These are phyloP conservation scores for Podospora australis DNA, from an alignment of 495 filamentous ascomycete genomes.

Conservation along the genomic window DNA sequence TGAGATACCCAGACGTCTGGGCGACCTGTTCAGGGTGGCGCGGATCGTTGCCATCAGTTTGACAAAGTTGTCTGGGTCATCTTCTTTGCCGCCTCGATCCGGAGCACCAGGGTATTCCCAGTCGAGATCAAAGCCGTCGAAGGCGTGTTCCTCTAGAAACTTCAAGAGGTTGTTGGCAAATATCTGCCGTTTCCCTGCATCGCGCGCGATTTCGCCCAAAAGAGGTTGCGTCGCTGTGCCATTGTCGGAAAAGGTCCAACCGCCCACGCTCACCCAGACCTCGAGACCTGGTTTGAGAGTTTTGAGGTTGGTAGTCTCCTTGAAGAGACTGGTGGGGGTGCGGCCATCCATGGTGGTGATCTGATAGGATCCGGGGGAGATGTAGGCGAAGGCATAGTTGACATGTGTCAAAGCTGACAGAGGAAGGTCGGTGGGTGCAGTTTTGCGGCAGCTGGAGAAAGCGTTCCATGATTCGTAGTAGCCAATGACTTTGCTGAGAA, in stretches of 20 bases:
- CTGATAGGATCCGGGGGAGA: background rate
- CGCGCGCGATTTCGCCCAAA: constrained; percentile 18
- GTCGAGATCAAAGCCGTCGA: constrained; percentile 49
- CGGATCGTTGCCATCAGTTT: constrained; percentile 2
- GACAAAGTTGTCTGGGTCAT: constrained; percentile 36
- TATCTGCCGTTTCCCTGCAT: constrained; percentile 8
- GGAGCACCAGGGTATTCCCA: constrained; percentile 44
- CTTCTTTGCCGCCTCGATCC: constrained; percentile 32
- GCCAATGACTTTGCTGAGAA: background rate
- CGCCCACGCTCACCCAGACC: background rate
- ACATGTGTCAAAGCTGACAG: background rate
- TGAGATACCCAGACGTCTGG: constrained; percentile 15
- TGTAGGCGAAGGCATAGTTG: background rate
- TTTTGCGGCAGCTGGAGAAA: background rate
- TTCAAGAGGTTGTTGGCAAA: constrained; percentile 16
- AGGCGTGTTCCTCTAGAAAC: constrained; percentile 13
- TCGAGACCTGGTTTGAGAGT: background rate
- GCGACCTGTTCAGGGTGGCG: background rate
- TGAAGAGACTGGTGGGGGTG: background rate
- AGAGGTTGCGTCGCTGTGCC: constrained; percentile 7
- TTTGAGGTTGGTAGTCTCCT: background rate
- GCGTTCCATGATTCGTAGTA: background rate
- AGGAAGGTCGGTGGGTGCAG: background rate
- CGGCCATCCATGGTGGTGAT: background rate
- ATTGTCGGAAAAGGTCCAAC: constrained; percentile 4